Conservation (phyloP, 257 asterid species). For the Datura wrightii region DNA sequence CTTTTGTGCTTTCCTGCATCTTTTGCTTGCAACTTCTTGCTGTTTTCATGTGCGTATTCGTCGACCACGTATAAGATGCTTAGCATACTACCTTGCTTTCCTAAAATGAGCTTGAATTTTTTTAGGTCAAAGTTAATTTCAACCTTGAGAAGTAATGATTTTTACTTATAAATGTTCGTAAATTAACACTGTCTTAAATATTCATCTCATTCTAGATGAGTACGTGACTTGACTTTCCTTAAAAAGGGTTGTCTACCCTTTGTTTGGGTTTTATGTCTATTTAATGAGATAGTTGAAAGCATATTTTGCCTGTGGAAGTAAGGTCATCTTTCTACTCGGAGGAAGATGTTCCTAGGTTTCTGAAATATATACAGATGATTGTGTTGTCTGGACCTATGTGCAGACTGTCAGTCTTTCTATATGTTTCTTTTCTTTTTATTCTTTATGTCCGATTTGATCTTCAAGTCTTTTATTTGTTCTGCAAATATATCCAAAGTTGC, state of each 20-base stretch:
- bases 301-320: neutral
- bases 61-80: neutral
- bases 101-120: neutral
- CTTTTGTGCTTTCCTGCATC: neutral
- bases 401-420: neutral
- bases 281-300: neutral
- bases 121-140: neutral
- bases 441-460: neutral
- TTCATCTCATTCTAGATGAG: neutral
- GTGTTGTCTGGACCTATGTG: conserved; percentile 11
- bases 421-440: neutral
- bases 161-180: neutral
- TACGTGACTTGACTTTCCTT: conserved; percentile 28
- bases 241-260: neutral
- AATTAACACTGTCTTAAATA: neutral
- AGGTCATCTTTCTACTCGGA: neutral
- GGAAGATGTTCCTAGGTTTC: neutral
- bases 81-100: neutral
- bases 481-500: neutral
- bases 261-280: neutral
- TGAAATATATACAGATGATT: neutral
- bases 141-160: neutral
- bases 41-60: neutral
- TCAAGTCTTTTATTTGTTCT: neutral
- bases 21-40: neutral